Evolutionary conservation across 148 eudicot species (phyloP).

Genomic region (Camellia sinensis): DNA sequence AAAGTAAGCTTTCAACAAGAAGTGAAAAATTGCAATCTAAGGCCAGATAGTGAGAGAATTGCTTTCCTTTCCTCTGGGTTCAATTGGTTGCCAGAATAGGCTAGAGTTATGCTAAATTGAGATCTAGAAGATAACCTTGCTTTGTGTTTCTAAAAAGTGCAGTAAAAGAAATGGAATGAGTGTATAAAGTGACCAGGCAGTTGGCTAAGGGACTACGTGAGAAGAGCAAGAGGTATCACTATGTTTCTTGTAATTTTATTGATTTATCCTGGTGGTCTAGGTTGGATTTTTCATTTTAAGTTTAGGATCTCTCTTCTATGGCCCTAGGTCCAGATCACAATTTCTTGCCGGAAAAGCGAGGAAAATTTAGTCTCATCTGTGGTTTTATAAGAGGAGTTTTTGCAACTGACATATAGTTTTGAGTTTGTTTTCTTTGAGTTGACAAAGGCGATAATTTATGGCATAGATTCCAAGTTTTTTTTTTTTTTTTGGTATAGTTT

Average conservation of each 20-base stretch:
- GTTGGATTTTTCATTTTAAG: neutral
- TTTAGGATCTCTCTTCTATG: too few species aligned
- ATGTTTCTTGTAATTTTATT: neutral
- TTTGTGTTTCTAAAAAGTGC: neutral
- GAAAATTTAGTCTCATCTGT: neutral
- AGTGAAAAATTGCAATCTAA: conserved; percentile 16
- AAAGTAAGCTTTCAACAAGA: conserved; percentile 20
- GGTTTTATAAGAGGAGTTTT: neutral
- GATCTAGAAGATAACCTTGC: neutral
- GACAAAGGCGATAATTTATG: too few species aligned
- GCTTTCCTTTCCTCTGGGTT: neutral
- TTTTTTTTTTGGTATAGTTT: neutral
- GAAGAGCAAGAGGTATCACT: neutral
- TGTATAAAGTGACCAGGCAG: neutral
- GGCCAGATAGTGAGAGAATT: neutral
- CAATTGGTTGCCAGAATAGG: neutral
- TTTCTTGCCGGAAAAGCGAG: neutral
- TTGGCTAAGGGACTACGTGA: neutral
- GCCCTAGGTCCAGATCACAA: neutral
- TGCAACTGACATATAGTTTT: neutral
- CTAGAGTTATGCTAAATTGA: neutral
- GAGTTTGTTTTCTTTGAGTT: neutral
- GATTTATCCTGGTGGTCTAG: neutral
- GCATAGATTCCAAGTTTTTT: neutral
- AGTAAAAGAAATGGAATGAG: neutral